A percentile compares a stretch with the other conserved stretches of the same genome.
These are phyloP conservation scores for Pleurostoma richardsiae DNA, from an alignment of 2,329 filamentous ascomycete species.

Conservation along the genomic window DNA sequence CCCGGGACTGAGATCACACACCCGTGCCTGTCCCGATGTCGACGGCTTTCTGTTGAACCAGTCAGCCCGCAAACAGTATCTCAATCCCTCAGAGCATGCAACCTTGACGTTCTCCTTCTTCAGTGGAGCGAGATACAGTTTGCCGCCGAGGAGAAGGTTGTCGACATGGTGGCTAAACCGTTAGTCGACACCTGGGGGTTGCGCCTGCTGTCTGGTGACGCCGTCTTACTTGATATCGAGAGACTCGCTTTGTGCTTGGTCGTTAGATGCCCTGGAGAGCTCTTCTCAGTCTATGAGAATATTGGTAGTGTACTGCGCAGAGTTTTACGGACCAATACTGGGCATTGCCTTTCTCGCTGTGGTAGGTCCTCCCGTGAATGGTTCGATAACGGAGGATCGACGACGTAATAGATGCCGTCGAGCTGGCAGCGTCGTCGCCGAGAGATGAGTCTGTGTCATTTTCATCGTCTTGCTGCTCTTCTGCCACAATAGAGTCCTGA, in stretches of 20 bases:
- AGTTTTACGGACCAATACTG: conserved; percentile 7
- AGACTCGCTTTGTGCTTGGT: conserved; percentile 21
- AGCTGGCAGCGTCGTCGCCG: conserved; percentile 5
- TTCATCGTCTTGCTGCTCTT: conserved; percentile 1
- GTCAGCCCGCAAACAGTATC: not conserved
- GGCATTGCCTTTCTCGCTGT: conserved; percentile 8
- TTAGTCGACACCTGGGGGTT: not conserved
- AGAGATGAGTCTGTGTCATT: conserved; percentile 9
- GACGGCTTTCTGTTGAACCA: conserved; percentile 25
- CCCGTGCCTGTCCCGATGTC: conserved; percentile 49
- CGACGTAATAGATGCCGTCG: conserved; percentile 7
- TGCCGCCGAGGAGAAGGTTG: conserved; percentile 16
- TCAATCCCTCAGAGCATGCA: not conserved
- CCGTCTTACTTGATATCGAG: conserved; percentile 21
- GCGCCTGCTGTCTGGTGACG: too few relatives aligned
- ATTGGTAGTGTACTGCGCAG: not conserved
- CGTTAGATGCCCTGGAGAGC: conserved; percentile 16
- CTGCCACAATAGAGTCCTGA: too few relatives aligned
- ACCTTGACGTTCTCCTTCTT: conserved; percentile 10
- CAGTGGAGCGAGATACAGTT: conserved; percentile 17
- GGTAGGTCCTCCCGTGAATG: conserved; percentile 9
- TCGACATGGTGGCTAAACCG: conserved; percentile 15
- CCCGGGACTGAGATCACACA: not conserved
- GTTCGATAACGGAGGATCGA: conserved; percentile 9
- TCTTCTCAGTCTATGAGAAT: not conserved